Percentiles rank a stretch among this genome's conserved stretches.
These are phyloP conservation scores for Lactifluus echinatus DNA, from an alignment of 768 basidiomycete genomes.

Conservation along the genomic window DNA sequence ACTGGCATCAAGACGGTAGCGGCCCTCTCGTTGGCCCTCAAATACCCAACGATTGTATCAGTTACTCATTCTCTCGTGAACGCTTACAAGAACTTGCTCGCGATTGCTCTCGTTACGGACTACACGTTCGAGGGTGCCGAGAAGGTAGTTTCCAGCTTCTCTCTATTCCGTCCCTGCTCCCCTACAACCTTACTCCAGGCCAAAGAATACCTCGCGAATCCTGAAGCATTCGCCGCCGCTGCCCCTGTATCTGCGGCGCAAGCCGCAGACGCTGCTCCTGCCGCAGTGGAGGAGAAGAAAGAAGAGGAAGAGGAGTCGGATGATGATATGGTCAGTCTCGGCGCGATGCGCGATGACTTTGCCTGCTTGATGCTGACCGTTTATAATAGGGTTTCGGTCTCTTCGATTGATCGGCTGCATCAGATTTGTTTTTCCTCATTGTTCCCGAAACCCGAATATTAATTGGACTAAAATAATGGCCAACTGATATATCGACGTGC, in stretches of 20 bases:
- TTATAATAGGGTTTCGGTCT: conserved; percentile 77
- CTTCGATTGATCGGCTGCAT: conserved; percentile 55
- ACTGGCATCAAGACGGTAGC: conserved; percentile 93
- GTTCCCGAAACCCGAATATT: neutral
- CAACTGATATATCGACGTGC: neutral
- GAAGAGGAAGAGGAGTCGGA: conserved; percentile 81
- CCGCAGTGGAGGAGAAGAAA: conserved; percentile 54
- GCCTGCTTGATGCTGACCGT: conserved; percentile 4
- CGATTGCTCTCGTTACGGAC: conserved; percentile 82
- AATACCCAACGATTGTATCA: conserved; percentile 94
- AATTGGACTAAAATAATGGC: neutral
- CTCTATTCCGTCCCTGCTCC: conserved; percentile 24
- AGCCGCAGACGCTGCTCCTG: conserved; percentile 46
- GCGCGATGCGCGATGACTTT: neutral
- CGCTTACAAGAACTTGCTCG: conserved; percentile 97
- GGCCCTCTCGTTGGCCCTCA: conserved; percentile 88
- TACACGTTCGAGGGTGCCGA: conserved; percentile 91
- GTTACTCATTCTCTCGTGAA: conserved; percentile 94
- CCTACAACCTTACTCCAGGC: conserved; percentile 41
- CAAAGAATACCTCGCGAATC: conserved; percentile 96
- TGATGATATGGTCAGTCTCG: conserved; percentile 73
- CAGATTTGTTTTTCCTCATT: neutral
- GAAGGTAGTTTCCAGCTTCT: conserved; percentile 50
- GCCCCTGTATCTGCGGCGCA: conserved; percentile 47
- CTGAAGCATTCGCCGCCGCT: conserved; percentile 91